phyloP scores from a whole-genome alignment of 2,329 filamentous ascomycete species.

The Claviceps sp. region DNA sequence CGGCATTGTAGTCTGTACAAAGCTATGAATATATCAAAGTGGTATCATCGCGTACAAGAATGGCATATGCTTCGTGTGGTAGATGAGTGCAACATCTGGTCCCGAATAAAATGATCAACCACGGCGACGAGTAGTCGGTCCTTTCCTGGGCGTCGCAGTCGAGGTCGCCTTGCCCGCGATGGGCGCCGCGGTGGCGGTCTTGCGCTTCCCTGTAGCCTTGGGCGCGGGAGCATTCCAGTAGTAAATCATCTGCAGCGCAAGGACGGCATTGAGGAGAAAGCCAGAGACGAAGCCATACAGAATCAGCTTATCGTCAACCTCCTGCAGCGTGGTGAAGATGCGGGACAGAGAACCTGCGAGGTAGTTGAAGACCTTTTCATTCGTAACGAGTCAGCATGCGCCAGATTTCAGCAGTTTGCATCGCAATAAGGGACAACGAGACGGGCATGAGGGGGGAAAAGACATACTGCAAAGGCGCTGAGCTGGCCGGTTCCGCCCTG shows the following conservation, averaged over 20 bases:
- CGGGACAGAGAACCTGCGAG: slow-evolving; percentile 81
- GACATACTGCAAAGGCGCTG: slow-evolving; percentile 83
- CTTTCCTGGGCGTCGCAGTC: slow-evolving; percentile 25
- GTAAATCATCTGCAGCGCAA: slow-evolving; percentile 84
- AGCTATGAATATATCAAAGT: too few species aligned
- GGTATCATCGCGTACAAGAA: neutral
- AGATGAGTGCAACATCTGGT: neutral
- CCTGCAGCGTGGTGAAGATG: slow-evolving; percentile 95
- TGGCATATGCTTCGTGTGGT: neutral
- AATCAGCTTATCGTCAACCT: slow-evolving; percentile 93
- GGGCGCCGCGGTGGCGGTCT: slow-evolving; percentile 14
- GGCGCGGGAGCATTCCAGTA: slow-evolving; percentile 72
- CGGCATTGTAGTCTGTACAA: too few species aligned
- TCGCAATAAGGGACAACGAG: too few species aligned
- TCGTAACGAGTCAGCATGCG: too few species aligned
- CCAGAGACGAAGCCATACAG: slow-evolving; percentile 89
- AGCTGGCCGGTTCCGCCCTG: slow-evolving; percentile 88
- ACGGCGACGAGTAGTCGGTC: slow-evolving; percentile 30
- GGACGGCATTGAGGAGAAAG: slow-evolving; percentile 74
- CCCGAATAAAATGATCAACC: slow-evolving; percentile 16
- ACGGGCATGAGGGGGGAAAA: neutral
- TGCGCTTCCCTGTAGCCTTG: slow-evolving; percentile 30
- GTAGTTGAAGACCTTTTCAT: slow-evolving; percentile 83
- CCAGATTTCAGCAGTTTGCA: too few species aligned
- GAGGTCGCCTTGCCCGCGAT: slow-evolving; percentile 15